Evolutionary conservation across 2,329 filamentous ascomycete genomes (phyloP).

Genomic region (Ophiostoma australiae): DNA sequence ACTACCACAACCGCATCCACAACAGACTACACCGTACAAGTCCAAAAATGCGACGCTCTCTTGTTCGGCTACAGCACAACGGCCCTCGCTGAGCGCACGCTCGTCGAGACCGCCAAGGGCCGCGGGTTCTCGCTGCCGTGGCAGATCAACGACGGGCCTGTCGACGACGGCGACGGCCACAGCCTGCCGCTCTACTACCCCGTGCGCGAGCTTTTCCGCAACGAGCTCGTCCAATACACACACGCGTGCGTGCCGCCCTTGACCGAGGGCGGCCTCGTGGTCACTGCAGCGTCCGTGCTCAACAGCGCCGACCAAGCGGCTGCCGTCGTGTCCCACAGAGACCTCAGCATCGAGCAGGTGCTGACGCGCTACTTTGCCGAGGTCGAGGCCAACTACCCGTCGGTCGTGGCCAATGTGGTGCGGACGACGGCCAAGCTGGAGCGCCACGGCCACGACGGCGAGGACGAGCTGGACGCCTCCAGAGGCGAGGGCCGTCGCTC

Average conservation of each 20-base stretch:
- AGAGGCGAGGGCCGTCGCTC: conserved; percentile 27
- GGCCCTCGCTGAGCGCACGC: conserved; percentile 75
- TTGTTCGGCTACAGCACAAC: conserved; percentile 85
- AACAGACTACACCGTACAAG: background rate
- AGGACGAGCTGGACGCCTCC: background rate
- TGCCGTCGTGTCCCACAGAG: conserved; percentile 59
- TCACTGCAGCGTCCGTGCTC: conserved; percentile 29
- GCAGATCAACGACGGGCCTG: conserved; percentile 69
- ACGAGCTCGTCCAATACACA: conserved; percentile 69
- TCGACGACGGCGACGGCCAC: conserved; percentile 7
- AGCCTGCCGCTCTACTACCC: conserved; percentile 63
- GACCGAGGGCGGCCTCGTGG: conserved; percentile 34
- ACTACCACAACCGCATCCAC: too few species aligned
- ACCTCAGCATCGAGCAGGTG: conserved; percentile 84
- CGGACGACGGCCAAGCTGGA: conserved; percentile 81
- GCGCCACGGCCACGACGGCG: conserved; percentile 30
- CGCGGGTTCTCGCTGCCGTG: conserved; percentile 78
- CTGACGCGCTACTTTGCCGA: conserved; percentile 84
- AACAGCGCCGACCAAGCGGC: conserved; percentile 19
- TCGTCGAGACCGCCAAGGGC: conserved; percentile 86
- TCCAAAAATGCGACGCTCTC: conserved; percentile 57
- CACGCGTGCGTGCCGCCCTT: conserved; percentile 44
- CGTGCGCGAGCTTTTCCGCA: conserved; percentile 75
- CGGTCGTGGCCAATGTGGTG: conserved; percentile 92
- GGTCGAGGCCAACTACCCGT: conserved; percentile 80